A percentile compares a stretch with the other conserved stretches of the same genome.
Conservation (phyloP, 2,329 filamentous ascomycete genomes). For the Alternaria sp. region DNA sequence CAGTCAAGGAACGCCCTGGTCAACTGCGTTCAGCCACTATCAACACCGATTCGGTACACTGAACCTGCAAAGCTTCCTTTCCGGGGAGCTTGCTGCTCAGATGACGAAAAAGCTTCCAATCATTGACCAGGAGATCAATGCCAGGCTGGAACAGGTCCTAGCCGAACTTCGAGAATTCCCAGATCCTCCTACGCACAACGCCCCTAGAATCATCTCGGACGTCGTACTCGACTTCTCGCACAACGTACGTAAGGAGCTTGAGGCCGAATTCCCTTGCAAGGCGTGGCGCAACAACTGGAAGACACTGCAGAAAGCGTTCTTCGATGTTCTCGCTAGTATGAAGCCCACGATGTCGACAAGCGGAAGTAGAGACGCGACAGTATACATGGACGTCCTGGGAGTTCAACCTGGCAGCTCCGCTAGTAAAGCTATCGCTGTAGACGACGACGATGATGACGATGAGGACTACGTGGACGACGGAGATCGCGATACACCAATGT, state of each 20-base stretch:
- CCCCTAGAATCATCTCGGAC: conserved; percentile 69
- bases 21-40: conserved; percentile 47
- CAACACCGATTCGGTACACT: conserved; percentile 59
- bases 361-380: conserved; percentile 18
- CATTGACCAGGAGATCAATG: conserved; percentile 54
- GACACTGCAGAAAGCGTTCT: conserved; percentile 60
- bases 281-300: conserved; percentile 54
- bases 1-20: conserved; percentile 53
- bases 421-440: conserved; percentile 19
- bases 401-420: conserved; percentile 13
- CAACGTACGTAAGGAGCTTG: conserved; percentile 61
- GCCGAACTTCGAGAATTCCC: conserved; percentile 65
- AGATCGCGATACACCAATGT: neutral
- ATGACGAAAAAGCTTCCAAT: conserved; percentile 50
- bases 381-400: conserved; percentile 9
- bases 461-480: neutral
- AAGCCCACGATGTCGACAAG: conserved; percentile 33
- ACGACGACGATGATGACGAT: conserved; percentile 21
- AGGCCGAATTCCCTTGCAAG: conserved; percentile 54
- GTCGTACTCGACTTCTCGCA: conserved; percentile 65
- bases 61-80: conserved; percentile 58
- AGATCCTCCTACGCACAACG: conserved; percentile 68
- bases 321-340: conserved; percentile 44
- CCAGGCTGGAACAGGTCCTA: conserved; percentile 49
- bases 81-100: conserved; percentile 55